Base-by-base conservation (phyloP, 352 stramenopile species). In the Thalassiosira mediterranea region DNA sequence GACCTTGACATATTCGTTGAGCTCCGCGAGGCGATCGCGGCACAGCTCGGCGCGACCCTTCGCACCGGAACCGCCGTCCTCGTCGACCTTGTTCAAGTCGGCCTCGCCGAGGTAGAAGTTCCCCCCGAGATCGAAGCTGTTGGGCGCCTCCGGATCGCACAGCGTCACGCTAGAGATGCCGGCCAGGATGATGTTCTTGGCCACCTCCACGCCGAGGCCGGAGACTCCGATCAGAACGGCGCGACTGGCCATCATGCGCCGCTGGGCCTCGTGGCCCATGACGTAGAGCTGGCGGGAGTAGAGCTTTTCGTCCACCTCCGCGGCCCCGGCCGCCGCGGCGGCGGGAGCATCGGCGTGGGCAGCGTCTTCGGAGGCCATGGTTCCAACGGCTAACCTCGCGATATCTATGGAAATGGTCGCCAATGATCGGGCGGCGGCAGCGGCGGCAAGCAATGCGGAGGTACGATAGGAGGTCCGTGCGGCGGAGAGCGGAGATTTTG, bases 171-270 rank as follows among this genome's bases (percentile, higher is more conserved):
- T 95, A 79, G 68, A 61, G 59, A 93, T 79, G 34, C 96, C 96
- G 0, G 96, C 96, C 8, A 99, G 85, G 72, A 99, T 98, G 38
- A 98, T 96, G 83, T 99, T 99, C 88, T 99, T 99, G 37, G 96
- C 97, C 29, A 98, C 94, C 84, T 99, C 97, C 8, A 97, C 95
- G 37, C 96, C 97, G 3, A 98, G 87, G 0, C 97, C 97, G 47
- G 97, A 96, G 25, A 97, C 81, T 0, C 97, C 97, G 58, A 98
- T 79, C 69, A 99, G 88, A 32, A 99, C 90, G 26, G 98, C 97
- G 53, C 96, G 96, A 13, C 94, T 94, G 17, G 88, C 84, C 70
- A 96, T 96, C 97, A 99, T 99, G 44, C 95, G 93, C 66, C 94
- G 87, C 89, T 99, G 97, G 11, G 97, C 97, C 74, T 99, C 97